These are phyloP conservation scores for Colletotrichum orbiculare DNA, from an alignment of 2,329 filamentous ascomycete species.

Conservation along the genomic window DNA sequence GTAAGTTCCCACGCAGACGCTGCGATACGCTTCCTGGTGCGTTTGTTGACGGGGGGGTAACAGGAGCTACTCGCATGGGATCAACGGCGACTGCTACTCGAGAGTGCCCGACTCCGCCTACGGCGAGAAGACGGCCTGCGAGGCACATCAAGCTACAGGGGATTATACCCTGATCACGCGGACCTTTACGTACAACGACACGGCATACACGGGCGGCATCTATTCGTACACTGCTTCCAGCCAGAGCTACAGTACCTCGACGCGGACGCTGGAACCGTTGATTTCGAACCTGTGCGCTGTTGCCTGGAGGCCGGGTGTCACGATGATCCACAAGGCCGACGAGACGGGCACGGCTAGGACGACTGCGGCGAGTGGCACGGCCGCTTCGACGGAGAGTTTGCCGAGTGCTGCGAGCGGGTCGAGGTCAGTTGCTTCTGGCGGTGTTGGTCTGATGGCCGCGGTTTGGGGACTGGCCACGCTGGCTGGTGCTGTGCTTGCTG, in stretches of 20 bases:
- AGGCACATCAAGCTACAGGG: background rate
- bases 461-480: conserved; percentile 11
- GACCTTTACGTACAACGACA: conserved; percentile 24
- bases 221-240: background rate
- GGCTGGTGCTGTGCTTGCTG: conserved; percentile 5
- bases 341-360: background rate
- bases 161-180: background rate
- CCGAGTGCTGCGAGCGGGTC: conserved; percentile 1
- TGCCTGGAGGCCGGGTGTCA: conserved; percentile 6
- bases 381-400: background rate
- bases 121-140: conserved; percentile 1
- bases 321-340: conserved; percentile 1
- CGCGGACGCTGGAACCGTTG: rapidly evolving
- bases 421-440: conserved; percentile 3
- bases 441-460: background rate
- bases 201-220: background rate
- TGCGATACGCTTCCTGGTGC: no score
- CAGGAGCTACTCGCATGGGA: conserved; percentile 4
- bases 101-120: conserved; percentile 6
- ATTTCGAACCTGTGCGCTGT: background rate
- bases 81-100: conserved; percentile 10
- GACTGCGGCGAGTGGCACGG: background rate
- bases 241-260: background rate
- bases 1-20: background rate
- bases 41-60: rapidly evolving